A percentile compares a stretch with the other conserved stretches of the same genome.
Conservation (phyloP, 148 eudicot species). For the Diospyros kaki region DNA sequence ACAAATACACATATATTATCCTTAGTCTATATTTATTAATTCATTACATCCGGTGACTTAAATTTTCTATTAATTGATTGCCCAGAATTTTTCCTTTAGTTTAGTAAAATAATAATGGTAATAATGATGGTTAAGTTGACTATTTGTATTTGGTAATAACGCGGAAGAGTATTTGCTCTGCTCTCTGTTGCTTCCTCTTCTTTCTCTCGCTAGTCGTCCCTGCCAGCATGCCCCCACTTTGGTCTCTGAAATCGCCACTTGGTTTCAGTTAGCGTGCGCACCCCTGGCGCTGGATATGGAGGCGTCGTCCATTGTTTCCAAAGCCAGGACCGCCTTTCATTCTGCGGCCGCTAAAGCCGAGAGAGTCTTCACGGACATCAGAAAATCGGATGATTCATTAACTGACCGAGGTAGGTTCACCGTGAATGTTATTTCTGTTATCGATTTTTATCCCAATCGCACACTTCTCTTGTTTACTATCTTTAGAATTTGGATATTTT, state of each 20-base stretch:
- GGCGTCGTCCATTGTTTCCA: conserved; percentile 54
- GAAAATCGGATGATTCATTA: conserved; percentile 50
- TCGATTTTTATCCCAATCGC: background rate
- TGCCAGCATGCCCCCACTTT: conserved; percentile 18
- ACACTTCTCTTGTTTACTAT: background rate
- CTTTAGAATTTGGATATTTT: conserved; percentile 10
- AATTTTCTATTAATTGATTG: no score
- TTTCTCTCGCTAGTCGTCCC: background rate
- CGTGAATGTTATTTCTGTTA: background rate
- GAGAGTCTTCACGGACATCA: conserved; percentile 64
- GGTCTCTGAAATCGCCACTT: conserved; percentile 3
- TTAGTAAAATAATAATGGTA: no score
- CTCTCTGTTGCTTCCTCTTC: background rate
- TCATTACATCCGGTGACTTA: no score
- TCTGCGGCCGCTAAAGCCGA: conserved; percentile 96
- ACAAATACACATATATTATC: no score
- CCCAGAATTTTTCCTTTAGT: no score
- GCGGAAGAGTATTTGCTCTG: background rate
- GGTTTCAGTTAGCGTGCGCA: background rate
- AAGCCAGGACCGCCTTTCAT: conserved; percentile 82
- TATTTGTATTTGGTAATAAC: no score
- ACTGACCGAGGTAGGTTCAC: conserved; percentile 41
- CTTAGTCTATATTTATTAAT: no score
- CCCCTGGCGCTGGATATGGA: conserved; percentile 34
- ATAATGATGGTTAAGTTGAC: no score